Conservation (phyloP, 1,284 basidiomycete genomes). For the Ceratobasidium sp. region DNA sequence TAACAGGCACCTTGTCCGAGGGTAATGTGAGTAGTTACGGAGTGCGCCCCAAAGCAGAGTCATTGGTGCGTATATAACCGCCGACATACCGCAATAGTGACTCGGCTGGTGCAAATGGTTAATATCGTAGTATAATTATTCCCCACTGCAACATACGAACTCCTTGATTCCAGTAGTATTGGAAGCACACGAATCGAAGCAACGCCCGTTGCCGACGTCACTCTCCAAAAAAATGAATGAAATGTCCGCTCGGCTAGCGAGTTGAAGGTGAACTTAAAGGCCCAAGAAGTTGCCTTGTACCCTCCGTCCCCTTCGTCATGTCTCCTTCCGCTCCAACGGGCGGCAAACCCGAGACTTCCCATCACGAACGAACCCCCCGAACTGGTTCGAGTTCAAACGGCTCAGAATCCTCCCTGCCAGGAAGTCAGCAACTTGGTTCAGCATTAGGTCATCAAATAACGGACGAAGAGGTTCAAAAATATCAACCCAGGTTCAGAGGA, state of each 20-base stretch:
- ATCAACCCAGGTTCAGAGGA: slow-evolving; percentile 54
- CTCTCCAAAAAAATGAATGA: not conserved
- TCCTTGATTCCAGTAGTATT: not conserved
- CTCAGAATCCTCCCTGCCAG: not conserved
- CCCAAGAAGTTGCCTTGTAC: not conserved
- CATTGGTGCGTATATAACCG: too few species aligned
- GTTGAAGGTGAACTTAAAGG: slow-evolving; percentile 8
- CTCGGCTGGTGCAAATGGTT: too few species aligned
- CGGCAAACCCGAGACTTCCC: slow-evolving; percentile 4
- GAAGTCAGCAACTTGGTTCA: not conserved
- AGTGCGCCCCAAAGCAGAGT: too few species aligned
- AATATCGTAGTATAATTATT: too few species aligned
- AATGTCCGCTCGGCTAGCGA: slow-evolving; percentile 15
- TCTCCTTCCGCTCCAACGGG: not conserved
- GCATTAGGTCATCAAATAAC: not conserved
- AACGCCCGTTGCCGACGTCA: slow-evolving; percentile 13
- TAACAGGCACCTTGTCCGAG: not conserved
- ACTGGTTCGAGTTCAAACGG: slow-evolving; percentile 8
- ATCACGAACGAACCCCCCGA: not conserved
- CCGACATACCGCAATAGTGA: too few species aligned
- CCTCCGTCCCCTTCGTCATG: not conserved
- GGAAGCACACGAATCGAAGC: not conserved
- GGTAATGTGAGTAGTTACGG: not conserved
- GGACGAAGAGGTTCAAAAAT: slow-evolving; percentile 21
- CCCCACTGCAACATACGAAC: too few species aligned